Conservation (phyloP, 2,329 filamentous ascomycete species). For the Fusarium nelsonii region DNA sequence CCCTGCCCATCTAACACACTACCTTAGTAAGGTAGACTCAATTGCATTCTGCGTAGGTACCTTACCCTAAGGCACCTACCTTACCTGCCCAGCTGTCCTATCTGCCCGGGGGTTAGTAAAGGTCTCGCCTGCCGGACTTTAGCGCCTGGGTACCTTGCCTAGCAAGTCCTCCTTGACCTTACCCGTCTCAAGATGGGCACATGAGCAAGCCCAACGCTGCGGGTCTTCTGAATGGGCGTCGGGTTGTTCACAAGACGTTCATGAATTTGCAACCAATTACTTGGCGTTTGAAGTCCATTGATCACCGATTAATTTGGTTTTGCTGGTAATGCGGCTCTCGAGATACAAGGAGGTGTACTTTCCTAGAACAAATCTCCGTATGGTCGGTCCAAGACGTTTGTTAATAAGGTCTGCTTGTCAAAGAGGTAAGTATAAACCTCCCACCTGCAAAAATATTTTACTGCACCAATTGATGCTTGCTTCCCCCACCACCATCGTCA, state of each 20-base stretch:
- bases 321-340: background rate
- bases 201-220: conserved; percentile 61
- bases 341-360: background rate
- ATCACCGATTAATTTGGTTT: conserved; percentile 3
- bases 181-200: conserved; percentile 60
- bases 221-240: conserved; percentile 49
- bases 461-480: conserved; percentile 10
- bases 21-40: background rate
- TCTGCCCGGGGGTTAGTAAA: background rate
- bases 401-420: conserved; percentile 4
- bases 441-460: background rate
- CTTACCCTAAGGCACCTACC: conserved; percentile 15
- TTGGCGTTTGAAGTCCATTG: conserved; percentile 11
- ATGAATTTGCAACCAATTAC: conserved; percentile 30
- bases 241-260: conserved; percentile 41
- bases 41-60: conserved; percentile 12
- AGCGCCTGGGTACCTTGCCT: conserved; percentile 31
- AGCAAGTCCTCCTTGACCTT: conserved; percentile 39
- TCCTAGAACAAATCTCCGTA: conserved; percentile 1
- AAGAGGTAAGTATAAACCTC: conserved; percentile 3
- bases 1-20: conserved; percentile 5
- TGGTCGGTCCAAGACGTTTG: background rate
- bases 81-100: conserved; percentile 15
- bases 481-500: conserved; percentile 7
- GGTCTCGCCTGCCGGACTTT: conserved; percentile 28